Conservation (phyloP, 1,284 basidiomycete species). For the Malassezia obtusa region DNA sequence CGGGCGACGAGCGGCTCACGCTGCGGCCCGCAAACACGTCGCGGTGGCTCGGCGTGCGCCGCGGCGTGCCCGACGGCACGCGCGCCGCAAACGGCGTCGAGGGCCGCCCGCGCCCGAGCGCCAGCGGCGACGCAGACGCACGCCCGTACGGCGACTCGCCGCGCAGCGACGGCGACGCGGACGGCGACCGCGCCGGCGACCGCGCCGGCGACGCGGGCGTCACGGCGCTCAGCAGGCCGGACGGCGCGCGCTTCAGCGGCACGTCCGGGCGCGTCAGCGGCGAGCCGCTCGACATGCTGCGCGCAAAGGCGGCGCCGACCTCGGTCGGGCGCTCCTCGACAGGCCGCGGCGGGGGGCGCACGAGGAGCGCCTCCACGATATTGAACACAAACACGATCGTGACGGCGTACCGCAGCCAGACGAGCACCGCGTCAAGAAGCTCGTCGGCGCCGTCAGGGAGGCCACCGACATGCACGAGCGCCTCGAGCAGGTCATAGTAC, state of each 20-base stretch:
- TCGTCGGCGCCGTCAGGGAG: constrained; percentile 10
- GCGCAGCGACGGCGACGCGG: constrained; percentile 3
- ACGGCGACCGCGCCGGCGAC: constrained; percentile 1
- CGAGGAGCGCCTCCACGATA: constrained; percentile 3
- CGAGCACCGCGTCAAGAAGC: constrained; percentile 7
- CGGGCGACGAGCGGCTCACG: constrained; percentile 1
- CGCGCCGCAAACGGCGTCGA: constrained; percentile 5
- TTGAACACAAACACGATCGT: constrained; percentile 13
- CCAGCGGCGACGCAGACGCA: neutral
- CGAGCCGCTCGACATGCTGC: constrained; percentile 8
- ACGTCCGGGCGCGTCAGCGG: neutral
- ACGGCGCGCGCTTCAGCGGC: neutral
- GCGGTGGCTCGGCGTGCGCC: neutral
- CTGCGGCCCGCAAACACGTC: constrained; percentile 4
- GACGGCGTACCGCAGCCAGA: constrained; percentile 11
- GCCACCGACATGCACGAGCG: neutral
- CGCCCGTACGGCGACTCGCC: neutral
- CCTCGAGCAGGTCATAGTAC: constrained; percentile 8
- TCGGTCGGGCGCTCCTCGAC: neutral
- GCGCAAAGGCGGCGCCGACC: constrained; percentile 14
- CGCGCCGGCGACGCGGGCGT: constrained; percentile 1
- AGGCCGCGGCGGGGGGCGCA: neutral
- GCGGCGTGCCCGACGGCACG: neutral
- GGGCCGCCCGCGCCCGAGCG: constrained; percentile 8
- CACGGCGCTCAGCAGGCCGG: constrained; percentile 4